Base-by-base conservation (phyloP, 345 rosid species). In the Geranium brycei region DNA sequence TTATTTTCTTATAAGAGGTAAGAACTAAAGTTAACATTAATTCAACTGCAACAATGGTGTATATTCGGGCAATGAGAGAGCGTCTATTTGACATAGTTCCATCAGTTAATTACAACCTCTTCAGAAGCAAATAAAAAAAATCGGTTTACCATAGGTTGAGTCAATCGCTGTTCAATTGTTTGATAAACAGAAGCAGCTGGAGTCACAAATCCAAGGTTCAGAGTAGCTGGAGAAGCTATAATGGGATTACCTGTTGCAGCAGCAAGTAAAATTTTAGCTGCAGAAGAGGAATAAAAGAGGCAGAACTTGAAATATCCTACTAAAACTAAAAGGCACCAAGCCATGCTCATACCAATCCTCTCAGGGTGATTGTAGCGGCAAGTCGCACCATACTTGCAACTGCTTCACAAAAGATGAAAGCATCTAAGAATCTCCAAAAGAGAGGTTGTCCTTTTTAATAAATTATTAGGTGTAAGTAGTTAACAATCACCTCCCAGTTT, bases 351-450 rank as follows among this genome's bases (percentile, higher is more conserved):
- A 87, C 98, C 93, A 69, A 73, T 84, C 76, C 96, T 73, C 71
- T 91, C 95, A 71, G 98, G 98, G 74, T 91, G 98, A 83, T 83
- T 91, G 85, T 89, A 89, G 63, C 91, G 95, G 71, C 98, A 91
- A 67, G 81, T 82, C 72, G 89, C 76, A 53, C 98, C 95, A 72
- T 91, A 91, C 79, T 91, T 91, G 85, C 98, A 91, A 80, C 95
- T 91, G 76, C 67, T 61, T 51, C 51, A 35, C 57, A 72, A 63
- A 75, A 71, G 62, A 28, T 23, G 59, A 66, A 66, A 19, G 17
- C 12, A 59, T 10, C 58, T 66, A 19, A 12, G 14, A 55, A 51
- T 31, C 41, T 19, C 47, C 19, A 51, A 8, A 47, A 35, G 5
- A 35, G 10, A 30, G 32, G 15, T 40, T 55, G 28, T 40, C 2